A percentile compares a stretch with the other conserved stretches of the same genome.
Conservation (phyloP, 2,329 filamentous ascomycete genomes). For the Akanthomyces uredinophilus region DNA sequence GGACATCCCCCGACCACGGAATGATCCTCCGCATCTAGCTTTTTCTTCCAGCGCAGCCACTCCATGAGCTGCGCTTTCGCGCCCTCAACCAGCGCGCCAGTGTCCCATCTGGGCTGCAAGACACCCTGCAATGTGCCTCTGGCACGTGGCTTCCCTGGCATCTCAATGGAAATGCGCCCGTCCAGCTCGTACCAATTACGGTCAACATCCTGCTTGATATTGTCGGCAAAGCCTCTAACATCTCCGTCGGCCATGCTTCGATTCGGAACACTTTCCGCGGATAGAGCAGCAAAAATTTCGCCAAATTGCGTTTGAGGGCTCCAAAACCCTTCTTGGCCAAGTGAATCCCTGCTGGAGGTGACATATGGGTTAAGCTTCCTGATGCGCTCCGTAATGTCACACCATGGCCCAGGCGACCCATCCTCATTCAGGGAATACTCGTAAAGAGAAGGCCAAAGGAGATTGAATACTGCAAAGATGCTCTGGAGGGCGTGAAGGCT, state of each 20-base stretch:
- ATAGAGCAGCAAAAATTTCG: constrained; percentile 13
- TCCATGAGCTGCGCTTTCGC: constrained; percentile 26
- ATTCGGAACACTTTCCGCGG: constrained; percentile 12
- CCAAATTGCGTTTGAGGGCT: not conserved
- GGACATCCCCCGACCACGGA: no score
- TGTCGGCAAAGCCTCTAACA: constrained; percentile 35
- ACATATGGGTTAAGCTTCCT: not conserved
- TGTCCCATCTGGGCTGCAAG: constrained; percentile 27
- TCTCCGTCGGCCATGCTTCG: constrained; percentile 22
- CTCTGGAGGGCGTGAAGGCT: constrained; percentile 23
- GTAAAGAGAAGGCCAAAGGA: constrained; percentile 19
- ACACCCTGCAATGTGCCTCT: constrained; percentile 28
- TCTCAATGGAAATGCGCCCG: constrained; percentile 33
- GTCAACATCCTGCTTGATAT: constrained; percentile 40
- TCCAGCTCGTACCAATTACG: constrained; percentile 38
- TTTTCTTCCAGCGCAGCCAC: constrained; percentile 32
- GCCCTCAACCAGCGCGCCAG: constrained; percentile 25
- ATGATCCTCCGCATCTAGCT: not conserved
- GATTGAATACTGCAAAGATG: constrained; percentile 17
- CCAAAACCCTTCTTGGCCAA: not conserved
- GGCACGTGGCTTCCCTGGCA: constrained; percentile 29
- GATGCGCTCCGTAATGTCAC: not conserved
- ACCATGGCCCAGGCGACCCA: not conserved
- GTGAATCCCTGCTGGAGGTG: not conserved
- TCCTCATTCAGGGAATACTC: constrained; percentile 15